Conservation (phyloP, 768 basidiomycete species). For the Panus rudis region DNA sequence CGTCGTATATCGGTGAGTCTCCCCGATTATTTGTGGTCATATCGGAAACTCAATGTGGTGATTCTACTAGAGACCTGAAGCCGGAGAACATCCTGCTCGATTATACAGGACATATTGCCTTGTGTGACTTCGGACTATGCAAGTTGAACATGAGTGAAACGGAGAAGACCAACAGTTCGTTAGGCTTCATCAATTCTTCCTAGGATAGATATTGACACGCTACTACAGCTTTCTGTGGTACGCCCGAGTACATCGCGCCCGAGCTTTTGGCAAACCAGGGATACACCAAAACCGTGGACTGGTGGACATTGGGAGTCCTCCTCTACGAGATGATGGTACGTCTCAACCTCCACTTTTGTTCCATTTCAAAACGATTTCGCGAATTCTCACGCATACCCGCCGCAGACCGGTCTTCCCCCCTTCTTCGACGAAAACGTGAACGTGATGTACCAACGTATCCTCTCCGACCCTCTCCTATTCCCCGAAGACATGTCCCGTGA, state of each 20-base stretch:
- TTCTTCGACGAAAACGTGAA: slow-evolving; percentile 99
- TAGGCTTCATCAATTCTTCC: background rate
- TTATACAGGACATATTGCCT: slow-evolving; percentile 95
- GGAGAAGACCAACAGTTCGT: slow-evolving; percentile 92
- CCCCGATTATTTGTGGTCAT: slow-evolving; percentile 4
- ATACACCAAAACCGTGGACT: slow-evolving; percentile 97
- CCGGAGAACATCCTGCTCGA: slow-evolving; percentile 97
- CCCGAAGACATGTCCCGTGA: slow-evolving; percentile 83
- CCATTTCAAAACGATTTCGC: slow-evolving; percentile 13
- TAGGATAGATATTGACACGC: slow-evolving; percentile 9
- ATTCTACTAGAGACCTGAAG: slow-evolving; percentile 59
- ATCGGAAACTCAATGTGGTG: background rate
- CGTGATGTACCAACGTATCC: slow-evolving; percentile 94
- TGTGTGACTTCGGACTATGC: slow-evolving; percentile 97
- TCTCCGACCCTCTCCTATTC: slow-evolving; percentile 89
- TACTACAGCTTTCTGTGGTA: slow-evolving; percentile 85
- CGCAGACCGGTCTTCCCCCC: slow-evolving; percentile 88
- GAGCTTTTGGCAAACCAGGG: slow-evolving; percentile 95
- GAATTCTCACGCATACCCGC: slow-evolving; percentile 1
- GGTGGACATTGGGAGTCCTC: slow-evolving; percentile 97
- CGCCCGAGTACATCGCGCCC: slow-evolving; percentile 97
- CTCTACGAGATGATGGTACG: slow-evolving; percentile 94
- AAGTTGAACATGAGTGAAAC: slow-evolving; percentile 96
- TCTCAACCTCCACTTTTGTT: slow-evolving; percentile 1
- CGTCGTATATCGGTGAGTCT: slow-evolving; percentile 84